Evolutionary conservation across 163 green algal species (phyloP).

Genomic region (Prototheca stagnorum): DNA sequence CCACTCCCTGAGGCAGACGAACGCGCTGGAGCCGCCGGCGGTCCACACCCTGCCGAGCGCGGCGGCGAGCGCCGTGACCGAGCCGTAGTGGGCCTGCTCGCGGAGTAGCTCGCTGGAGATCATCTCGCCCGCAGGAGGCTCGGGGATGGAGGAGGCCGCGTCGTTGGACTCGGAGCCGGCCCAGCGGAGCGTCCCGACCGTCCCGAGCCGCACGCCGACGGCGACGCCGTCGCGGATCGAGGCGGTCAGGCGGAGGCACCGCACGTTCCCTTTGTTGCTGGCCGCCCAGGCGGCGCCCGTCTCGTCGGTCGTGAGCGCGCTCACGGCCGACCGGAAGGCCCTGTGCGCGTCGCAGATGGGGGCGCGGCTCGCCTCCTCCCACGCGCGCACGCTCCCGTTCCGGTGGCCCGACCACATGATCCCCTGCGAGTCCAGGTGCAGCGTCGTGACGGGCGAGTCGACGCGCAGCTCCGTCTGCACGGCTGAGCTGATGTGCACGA

Average conservation of each 20-base stretch:
- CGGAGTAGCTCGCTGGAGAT: background rate
- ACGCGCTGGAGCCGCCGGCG: slow-evolving; percentile 10
- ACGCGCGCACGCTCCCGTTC: slow-evolving; percentile 5
- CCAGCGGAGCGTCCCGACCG: slow-evolving; percentile 6
- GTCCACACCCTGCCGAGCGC: slow-evolving; percentile 22
- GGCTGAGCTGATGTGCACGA: slow-evolving; percentile 12
- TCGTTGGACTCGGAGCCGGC: slow-evolving; percentile 1
- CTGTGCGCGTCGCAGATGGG: slow-evolving; percentile 3
- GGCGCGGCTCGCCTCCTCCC: slow-evolving; percentile 5
- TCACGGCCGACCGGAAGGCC: slow-evolving; percentile 10
- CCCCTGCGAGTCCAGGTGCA: slow-evolving; percentile 19
- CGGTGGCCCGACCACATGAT: slow-evolving; percentile 27
- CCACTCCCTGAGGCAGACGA: slow-evolving; percentile 26
- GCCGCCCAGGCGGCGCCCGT: slow-evolving; percentile 18
- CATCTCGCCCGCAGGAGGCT: too few relatives aligned
- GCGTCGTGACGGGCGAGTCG: slow-evolving; percentile 5
- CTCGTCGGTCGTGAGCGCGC: slow-evolving; percentile 20
- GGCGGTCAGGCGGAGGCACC: slow-evolving; percentile 7
- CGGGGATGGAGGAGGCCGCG: too few relatives aligned
- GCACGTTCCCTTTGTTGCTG: slow-evolving; percentile 17
- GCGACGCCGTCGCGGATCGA: slow-evolving; percentile 1
- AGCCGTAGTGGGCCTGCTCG: slow-evolving; percentile 23
- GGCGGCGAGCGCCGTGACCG: slow-evolving; percentile 15
- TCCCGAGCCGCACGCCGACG: slow-evolving; percentile 2
- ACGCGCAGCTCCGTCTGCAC: slow-evolving; percentile 4